A percentile compares a stretch with the other conserved stretches of the same genome.
These are phyloP conservation scores for Ambrosiella cleistominuta DNA, from an alignment of 2,329 filamentous ascomycete species.

Conservation along the genomic window DNA sequence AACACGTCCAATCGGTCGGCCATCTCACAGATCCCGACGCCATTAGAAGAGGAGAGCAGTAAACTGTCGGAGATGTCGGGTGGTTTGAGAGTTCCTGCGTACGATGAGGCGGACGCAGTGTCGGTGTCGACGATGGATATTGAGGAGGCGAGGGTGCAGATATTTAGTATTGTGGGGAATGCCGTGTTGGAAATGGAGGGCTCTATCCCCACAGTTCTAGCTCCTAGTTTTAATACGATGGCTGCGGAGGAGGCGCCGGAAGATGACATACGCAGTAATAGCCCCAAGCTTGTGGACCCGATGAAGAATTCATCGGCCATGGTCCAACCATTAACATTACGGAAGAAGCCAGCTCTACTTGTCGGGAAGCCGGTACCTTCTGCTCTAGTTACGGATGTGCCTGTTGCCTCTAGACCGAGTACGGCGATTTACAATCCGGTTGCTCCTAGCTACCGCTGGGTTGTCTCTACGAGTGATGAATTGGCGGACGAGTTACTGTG, in stretches of 20 bases:
- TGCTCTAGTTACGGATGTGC: neutral
- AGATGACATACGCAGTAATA: neutral
- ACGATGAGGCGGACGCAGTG: conserved; percentile 13
- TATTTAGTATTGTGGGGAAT: too few species aligned
- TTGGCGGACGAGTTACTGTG: neutral
- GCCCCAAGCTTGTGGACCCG: neutral
- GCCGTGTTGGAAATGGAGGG: too few species aligned
- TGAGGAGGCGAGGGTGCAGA: conserved; percentile 14
- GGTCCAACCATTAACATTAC: neutral
- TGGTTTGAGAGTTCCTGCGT: neutral
- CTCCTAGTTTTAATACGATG: too few species aligned
- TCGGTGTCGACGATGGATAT: conserved; percentile 16
- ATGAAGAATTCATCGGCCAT: neutral
- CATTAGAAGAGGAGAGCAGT: neutral
- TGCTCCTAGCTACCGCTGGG: neutral
- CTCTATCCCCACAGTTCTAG: too few species aligned
- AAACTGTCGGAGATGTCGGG: neutral
- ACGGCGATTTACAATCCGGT: neutral
- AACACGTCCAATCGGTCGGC: neutral
- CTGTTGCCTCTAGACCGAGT: neutral
- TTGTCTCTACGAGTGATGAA: neutral
- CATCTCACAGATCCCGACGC: neutral
- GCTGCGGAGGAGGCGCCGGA: too few species aligned
- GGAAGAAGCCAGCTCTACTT: neutral
- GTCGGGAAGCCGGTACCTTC: neutral